These are phyloP conservation scores for Royoungia palumana DNA, from an alignment of 768 basidiomycete species.

Conservation along the genomic window DNA sequence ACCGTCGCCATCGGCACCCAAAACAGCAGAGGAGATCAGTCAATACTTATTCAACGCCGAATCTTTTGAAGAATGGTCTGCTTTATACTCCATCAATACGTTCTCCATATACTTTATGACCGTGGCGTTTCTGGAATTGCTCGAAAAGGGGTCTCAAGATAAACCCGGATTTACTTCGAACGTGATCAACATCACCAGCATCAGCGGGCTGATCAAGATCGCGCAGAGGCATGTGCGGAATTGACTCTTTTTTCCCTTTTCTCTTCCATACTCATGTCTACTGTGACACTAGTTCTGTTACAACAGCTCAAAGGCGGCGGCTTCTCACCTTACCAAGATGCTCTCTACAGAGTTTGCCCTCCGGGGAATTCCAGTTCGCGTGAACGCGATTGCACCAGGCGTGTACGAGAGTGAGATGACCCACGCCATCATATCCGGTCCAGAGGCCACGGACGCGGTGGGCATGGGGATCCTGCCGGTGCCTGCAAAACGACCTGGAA, in stretches of 20 bases:
- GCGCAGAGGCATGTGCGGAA: slow-evolving; percentile 75
- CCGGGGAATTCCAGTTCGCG: slow-evolving; percentile 63
- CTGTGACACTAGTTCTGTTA: slow-evolving; percentile 60
- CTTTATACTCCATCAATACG: slow-evolving; percentile 64
- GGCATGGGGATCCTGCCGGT: slow-evolving; percentile 59
- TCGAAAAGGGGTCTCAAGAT: slow-evolving; percentile 69
- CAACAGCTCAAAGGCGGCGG: slow-evolving; percentile 78
- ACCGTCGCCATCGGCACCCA: slow-evolving; percentile 52
- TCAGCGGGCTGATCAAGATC: slow-evolving; percentile 67
- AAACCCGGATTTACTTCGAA: slow-evolving; percentile 53
- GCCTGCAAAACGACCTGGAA: slow-evolving; percentile 61
- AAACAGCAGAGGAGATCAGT: slow-evolving; percentile 63
- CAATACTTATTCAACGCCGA: slow-evolving; percentile 69
- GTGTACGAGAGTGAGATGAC: slow-evolving; percentile 80
- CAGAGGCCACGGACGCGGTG: slow-evolving; percentile 48
- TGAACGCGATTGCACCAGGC: slow-evolving; percentile 74
- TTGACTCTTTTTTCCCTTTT: neutral
- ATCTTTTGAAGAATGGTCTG: slow-evolving; percentile 57
- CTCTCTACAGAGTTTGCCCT: slow-evolving; percentile 72
- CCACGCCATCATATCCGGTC: slow-evolving; percentile 41
- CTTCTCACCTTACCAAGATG: slow-evolving; percentile 73
- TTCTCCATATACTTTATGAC: slow-evolving; percentile 78
- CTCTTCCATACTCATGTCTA: neutral
- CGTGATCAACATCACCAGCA: slow-evolving; percentile 76
- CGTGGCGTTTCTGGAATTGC: slow-evolving; percentile 69